Evolutionary conservation across 768 basidiomycete genomes (phyloP).

Genomic region (Rubroboletus pulcherrimus): DNA sequence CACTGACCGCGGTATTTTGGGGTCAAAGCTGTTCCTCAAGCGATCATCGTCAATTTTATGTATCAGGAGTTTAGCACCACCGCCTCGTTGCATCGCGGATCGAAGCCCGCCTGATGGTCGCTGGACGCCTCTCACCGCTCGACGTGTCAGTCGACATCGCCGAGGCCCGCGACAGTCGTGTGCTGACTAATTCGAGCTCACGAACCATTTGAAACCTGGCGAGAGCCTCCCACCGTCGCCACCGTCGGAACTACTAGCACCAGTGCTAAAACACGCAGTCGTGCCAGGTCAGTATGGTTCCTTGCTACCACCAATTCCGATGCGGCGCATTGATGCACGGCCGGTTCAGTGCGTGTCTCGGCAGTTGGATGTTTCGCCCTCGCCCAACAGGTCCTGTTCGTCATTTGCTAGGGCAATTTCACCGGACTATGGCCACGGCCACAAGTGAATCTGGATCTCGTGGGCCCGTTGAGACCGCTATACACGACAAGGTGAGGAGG

Average conservation of each 20-base stretch:
- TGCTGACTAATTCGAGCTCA: conserved; percentile 17
- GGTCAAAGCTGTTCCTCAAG: conserved; percentile 6
- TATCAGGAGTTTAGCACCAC: conserved; percentile 5
- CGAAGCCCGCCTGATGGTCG: conserved; percentile 7
- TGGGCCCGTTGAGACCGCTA: conserved; percentile 58
- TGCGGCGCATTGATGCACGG: conserved; percentile 23
- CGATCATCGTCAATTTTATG: not conserved
- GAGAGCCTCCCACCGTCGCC: not conserved
- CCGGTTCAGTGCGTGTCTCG: conserved; percentile 7
- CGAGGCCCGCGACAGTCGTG: not conserved
- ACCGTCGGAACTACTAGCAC: not conserved
- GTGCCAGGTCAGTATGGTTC: conserved; percentile 10
- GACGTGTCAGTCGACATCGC: not conserved
- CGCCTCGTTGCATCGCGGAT: conserved; percentile 16
- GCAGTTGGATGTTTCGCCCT: conserved; percentile 25
- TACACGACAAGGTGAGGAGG: conserved; percentile 51
- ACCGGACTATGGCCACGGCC: conserved; percentile 28
- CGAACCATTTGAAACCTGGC: not conserved
- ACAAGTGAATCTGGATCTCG: conserved; percentile 24
- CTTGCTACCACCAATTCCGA: conserved; percentile 7
- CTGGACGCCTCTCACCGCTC: not conserved
- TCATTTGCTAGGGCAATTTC: conserved; percentile 19
- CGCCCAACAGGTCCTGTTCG: conserved; percentile 18
- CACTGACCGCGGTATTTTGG: conserved; percentile 2
- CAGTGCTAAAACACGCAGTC: not conserved